Evolutionary conservation across 352 stramenopile genomes (phyloP), one percentile per base, ranked within the genome.

Genomic region (Phytopythium sindhum): DNA sequence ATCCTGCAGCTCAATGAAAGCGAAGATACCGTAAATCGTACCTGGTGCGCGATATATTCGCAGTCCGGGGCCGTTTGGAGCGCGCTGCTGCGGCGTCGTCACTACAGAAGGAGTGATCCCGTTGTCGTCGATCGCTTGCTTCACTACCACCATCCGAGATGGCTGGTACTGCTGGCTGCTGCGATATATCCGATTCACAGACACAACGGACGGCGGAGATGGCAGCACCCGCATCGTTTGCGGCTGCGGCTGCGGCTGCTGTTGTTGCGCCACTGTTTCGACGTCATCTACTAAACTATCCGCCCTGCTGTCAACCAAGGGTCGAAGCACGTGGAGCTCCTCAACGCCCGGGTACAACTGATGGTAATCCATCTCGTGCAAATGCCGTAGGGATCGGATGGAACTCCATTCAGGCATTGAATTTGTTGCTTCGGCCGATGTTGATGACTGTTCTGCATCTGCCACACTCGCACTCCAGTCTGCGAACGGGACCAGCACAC

Each of bases 351-450:
- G 10, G 53, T 47, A 58, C 21, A 58, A 11, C 3, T 45, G 53
- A 15, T 57, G 33, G 21, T 67, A 74, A 15, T 74, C 61, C 50
- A 74, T 66, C 37, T 74, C 68, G 24, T 71, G 56, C 5, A 74
- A 56, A 53, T 70, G 64, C 0, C 60, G 53, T 5, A 55, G 59
- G 0, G 58, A 21, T 28, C 54, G 56, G 8, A 29, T 12, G 11
- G 58, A 23, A 0, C n/a, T 28, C 8, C 1, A 21, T 4, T 12
- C 9, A 60, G 33, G 1, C n/a, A 21, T 23, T 8, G 52, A 29
- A 29, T 3, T 8, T 21, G n/a, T 5, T 37, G 19, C 1, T 6
- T 31, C 28, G 17, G 21, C 21, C 23, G 29, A 14, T 41, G 51
- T 9, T 24, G 51, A 21, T 2, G 51, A 4, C 28, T n/a, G n/a